A percentile compares a stretch with the other conserved stretches of the same genome.
These are phyloP conservation scores for Entomortierella parvispora DNA, from an alignment of 192 early-diverging fungal species.

Conservation along the genomic window DNA sequence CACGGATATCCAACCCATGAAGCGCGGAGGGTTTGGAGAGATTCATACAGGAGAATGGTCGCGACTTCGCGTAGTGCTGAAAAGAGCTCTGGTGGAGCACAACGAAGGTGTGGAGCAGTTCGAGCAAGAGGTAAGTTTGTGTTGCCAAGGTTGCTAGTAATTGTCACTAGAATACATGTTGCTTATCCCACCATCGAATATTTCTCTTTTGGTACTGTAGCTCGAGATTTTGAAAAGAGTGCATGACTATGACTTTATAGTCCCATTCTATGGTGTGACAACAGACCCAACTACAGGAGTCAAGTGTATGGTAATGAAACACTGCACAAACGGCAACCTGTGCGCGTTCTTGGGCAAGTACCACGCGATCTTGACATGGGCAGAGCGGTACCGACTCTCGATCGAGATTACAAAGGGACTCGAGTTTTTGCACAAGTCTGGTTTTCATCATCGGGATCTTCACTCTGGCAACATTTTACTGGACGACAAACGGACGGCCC, in stretches of 20 bases:
- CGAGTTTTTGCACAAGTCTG: conserved; percentile 53
- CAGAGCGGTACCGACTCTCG: conserved; percentile 45
- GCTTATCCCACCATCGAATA: no score
- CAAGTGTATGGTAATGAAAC: conserved; percentile 47
- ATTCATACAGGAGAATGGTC: conserved; percentile 50
- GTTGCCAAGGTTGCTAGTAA: not conserved
- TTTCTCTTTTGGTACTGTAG: no score
- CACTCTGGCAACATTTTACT: conserved; percentile 58
- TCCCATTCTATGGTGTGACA: conserved; percentile 44
- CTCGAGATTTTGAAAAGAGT: conserved; percentile 49
- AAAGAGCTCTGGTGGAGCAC: conserved; percentile 28
- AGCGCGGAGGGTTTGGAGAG: conserved; percentile 47
- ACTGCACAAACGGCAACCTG: conserved; percentile 50
- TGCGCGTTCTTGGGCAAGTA: conserved; percentile 40
- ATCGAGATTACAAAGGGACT: conserved; percentile 53
- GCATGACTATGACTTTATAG: conserved; percentile 49
- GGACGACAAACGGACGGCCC: conserved; percentile 48
- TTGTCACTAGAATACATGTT: no score
- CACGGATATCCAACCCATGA: conserved; percentile 32
- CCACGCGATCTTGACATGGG: conserved; percentile 34
- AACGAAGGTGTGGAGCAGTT: conserved; percentile 42
- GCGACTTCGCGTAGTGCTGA: conserved; percentile 31
- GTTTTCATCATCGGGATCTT: conserved; percentile 56
- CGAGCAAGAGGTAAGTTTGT: conserved; percentile 40
- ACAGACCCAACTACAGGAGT: conserved; percentile 23